Evolutionary conservation across 305 asterid species (phyloP).

Genomic region (Fraxinus angustifolia): DNA sequence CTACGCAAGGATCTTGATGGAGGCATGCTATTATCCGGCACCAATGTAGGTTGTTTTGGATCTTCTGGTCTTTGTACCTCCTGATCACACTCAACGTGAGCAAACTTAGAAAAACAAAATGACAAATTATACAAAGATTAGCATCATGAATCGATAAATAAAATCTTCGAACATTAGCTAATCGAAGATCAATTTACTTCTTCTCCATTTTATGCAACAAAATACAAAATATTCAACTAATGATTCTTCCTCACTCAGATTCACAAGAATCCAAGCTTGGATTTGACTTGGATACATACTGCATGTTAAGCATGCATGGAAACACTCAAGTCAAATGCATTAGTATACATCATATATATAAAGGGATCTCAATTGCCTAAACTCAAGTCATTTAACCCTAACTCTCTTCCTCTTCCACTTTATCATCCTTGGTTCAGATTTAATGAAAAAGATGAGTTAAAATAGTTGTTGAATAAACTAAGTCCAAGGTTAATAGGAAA

Average conservation of each 20-base stretch:
- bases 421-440: neutral
- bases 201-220: neutral
- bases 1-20: slow-evolving; percentile 63
- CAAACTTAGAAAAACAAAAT: neutral
- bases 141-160: neutral
- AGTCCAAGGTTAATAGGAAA: neutral
- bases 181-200: neutral
- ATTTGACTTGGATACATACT: neutral
- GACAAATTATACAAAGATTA: neutral
- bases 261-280: neutral
- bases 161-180: neutral
- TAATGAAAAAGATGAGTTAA: neutral
- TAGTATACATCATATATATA: neutral
- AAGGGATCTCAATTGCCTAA: neutral
- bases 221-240: neutral
- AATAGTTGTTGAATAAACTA: neutral
- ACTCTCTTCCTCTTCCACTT: neutral
- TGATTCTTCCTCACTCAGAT: neutral
- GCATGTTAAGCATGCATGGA: neutral
- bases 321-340: neutral
- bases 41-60: slow-evolving; percentile 41
- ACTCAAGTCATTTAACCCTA: neutral
- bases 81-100: slow-evolving; percentile 32
- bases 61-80: slow-evolving; percentile 66
- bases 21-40: slow-evolving; percentile 49